Evolutionary conservation across 371 early-diverging fungal genomes (phyloP).

Genomic region (Syncephalis plumigaleata): DNA sequence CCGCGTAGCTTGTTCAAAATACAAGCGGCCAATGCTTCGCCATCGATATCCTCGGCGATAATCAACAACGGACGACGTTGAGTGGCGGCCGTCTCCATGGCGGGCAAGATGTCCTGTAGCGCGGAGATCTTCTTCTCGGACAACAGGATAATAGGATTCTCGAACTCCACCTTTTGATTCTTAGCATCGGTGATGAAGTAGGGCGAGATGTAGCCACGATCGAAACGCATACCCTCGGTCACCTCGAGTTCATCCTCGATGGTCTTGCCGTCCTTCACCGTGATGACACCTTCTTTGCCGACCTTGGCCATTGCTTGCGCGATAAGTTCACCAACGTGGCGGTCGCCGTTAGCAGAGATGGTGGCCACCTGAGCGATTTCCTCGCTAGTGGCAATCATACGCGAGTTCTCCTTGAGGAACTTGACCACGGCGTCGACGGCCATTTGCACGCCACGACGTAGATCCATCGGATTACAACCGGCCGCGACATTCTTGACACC

Average conservation of each 20-base stretch:
- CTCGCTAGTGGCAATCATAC: slow-evolving; percentile 80
- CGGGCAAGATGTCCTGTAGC: slow-evolving; percentile 87
- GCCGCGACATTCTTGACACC: slow-evolving; percentile 97
- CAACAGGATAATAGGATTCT: slow-evolving; percentile 90
- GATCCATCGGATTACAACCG: slow-evolving; percentile 96
- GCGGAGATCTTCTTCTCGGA: slow-evolving; percentile 94
- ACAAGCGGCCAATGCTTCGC: slow-evolving; percentile 95
- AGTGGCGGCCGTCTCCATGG: slow-evolving; percentile 84
- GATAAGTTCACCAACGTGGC: slow-evolving; percentile 85
- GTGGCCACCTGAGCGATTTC: slow-evolving; percentile 96
- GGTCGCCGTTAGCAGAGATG: slow-evolving; percentile 97
- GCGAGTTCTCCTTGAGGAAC: slow-evolving; percentile 68
- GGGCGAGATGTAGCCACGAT: slow-evolving; percentile 96
- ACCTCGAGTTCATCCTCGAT: slow-evolving; percentile 90
- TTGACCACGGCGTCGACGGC: slow-evolving; percentile 85
- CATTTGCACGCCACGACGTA: slow-evolving; percentile 87
- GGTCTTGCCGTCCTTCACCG: slow-evolving; percentile 97
- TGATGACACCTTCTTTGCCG: slow-evolving; percentile 98
- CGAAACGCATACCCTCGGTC: slow-evolving; percentile 98
- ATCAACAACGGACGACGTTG: slow-evolving; percentile 92
- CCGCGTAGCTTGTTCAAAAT: slow-evolving; percentile 97
- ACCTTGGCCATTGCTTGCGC: slow-evolving; percentile 98
- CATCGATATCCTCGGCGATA: slow-evolving; percentile 94
- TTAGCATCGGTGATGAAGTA: slow-evolving; percentile 97
- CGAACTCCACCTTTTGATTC: slow-evolving; percentile 94